phyloP scores from a whole-genome alignment of 2,329 filamentous ascomycete species.

The Hypoxylon sp. region DNA sequence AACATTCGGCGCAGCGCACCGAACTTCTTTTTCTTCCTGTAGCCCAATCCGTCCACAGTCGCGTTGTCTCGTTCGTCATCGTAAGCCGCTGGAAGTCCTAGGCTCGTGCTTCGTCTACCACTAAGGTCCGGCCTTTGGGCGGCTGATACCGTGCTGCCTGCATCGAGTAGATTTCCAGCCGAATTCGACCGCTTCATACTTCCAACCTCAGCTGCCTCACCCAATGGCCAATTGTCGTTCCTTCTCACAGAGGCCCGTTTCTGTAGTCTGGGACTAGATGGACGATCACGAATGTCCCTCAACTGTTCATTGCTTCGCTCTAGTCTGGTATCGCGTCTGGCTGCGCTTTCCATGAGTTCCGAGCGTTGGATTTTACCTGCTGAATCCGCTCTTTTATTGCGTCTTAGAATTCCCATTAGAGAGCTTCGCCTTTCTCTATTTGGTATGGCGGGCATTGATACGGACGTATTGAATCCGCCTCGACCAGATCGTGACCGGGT shows the following conservation, averaged over 20 bases:
- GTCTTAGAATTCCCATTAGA: constrained; percentile 71
- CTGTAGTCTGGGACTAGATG: constrained; percentile 59
- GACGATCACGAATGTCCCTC: constrained; percentile 56
- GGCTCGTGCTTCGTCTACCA: constrained; percentile 46
- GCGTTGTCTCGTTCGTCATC: constrained; percentile 32
- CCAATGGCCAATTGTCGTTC: constrained; percentile 64
- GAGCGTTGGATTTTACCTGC: constrained; percentile 66
- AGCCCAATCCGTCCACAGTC: constrained; percentile 26
- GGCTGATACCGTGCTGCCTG: constrained; percentile 24
- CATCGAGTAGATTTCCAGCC: constrained; percentile 46
- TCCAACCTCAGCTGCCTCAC: constrained; percentile 49
- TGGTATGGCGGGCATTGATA: constrained; percentile 43
- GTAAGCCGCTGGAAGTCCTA: constrained; percentile 52
- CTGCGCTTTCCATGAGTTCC: constrained; percentile 67
- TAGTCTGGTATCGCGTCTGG: constrained; percentile 71
- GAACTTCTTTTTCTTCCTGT: constrained; percentile 66
- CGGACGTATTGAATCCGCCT: constrained; percentile 42
- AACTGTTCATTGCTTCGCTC: constrained; percentile 70
- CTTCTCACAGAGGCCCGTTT: constrained; percentile 57
- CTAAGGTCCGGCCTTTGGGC: constrained; percentile 37
- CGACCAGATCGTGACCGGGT: constrained; percentile 46
- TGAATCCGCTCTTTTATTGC: constrained; percentile 68
- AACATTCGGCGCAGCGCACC: constrained; percentile 67
- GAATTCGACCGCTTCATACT: constrained; percentile 46
- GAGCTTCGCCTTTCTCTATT: constrained; percentile 59